A percentile compares a stretch with the other conserved stretches of the same genome.
phyloP scores from a whole-genome alignment of 2,329 filamentous ascomycete species.

The Trichoderma harzianum region DNA sequence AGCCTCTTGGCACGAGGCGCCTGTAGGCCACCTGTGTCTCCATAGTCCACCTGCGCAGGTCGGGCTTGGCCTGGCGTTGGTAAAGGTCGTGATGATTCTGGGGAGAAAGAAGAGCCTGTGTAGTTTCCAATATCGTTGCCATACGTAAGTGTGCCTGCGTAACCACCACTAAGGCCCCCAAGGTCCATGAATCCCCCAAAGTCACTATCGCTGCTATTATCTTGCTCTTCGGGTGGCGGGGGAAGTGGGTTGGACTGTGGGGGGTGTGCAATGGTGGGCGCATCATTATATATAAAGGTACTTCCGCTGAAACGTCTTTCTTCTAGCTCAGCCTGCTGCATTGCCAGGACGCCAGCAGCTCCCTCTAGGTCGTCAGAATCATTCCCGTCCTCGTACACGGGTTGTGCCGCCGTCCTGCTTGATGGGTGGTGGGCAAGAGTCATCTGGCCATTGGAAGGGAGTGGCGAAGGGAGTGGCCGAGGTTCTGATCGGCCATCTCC shows the following conservation, averaged over 20 bases:
- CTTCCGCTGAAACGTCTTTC: constrained; percentile 48
- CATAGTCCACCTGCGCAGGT: constrained; percentile 74
- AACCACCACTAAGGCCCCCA: constrained; percentile 70
- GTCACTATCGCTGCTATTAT: constrained; percentile 65
- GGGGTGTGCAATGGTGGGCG: constrained; percentile 18
- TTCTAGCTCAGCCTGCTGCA: constrained; percentile 81
- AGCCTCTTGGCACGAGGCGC: constrained; percentile 69
- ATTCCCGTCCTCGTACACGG: constrained; percentile 40
- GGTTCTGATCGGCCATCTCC: constrained; percentile 26
- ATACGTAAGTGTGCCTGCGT: constrained; percentile 50
- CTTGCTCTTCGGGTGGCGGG: constrained; percentile 48
- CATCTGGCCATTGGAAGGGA: constrained; percentile 42
- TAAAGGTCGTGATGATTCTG: constrained; percentile 47
- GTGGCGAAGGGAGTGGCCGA: constrained; percentile 34
- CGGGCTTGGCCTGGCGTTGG: constrained; percentile 41
- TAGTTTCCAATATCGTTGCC: constrained; percentile 44
- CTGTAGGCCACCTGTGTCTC: constrained; percentile 83
- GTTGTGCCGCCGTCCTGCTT: neutral
- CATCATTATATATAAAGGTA: constrained; percentile 32
- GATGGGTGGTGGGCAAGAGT: constrained; percentile 36
- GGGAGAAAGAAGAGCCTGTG: constrained; percentile 38
- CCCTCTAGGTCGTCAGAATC: constrained; percentile 89
- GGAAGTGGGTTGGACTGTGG: constrained; percentile 37
- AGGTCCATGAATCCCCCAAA: constrained; percentile 66
- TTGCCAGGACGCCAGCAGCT: constrained; percentile 75